These are phyloP conservation scores for Penicillium sp. DNA, from an alignment of 2,329 filamentous ascomycete species.

Conservation along the genomic window DNA sequence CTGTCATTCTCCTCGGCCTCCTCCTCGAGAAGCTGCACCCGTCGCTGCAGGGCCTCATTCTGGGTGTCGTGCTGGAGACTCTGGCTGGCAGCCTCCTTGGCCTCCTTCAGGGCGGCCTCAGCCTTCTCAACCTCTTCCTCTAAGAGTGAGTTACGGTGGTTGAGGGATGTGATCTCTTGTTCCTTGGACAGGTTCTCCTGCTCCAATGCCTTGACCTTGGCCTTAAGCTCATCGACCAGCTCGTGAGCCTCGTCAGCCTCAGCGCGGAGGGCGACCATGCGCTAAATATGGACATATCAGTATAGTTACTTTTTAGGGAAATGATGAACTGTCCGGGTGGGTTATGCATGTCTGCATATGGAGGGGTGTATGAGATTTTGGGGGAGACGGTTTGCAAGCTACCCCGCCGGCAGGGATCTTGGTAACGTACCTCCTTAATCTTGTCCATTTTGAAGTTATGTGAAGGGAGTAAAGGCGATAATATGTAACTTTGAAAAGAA, in stretches of 20 bases:
- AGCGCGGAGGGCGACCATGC: slow-evolving; percentile 90
- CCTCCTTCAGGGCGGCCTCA: slow-evolving; percentile 75
- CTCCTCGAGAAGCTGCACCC: slow-evolving; percentile 93
- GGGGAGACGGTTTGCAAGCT: slow-evolving; percentile 32
- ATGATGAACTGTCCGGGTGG: slow-evolving; percentile 21
- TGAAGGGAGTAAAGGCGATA: slow-evolving; percentile 18
- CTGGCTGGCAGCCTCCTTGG: slow-evolving; percentile 81
- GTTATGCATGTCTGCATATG: slow-evolving; percentile 15
- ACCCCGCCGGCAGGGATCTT: slow-evolving; percentile 38
- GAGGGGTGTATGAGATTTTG: slow-evolving; percentile 22
- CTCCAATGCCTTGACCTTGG: slow-evolving; percentile 83
- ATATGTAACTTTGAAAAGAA: slow-evolving; percentile 32
- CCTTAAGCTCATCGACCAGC: slow-evolving; percentile 82
- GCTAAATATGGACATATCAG: slow-evolving; percentile 52
- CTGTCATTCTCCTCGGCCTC: slow-evolving; percentile 96
- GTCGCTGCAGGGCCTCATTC: slow-evolving; percentile 86
- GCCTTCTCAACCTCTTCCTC: slow-evolving; percentile 91
- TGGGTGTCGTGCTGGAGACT: slow-evolving; percentile 78
- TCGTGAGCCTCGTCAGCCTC: slow-evolving; percentile 81
- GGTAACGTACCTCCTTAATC: slow-evolving; percentile 75
- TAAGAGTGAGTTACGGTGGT: slow-evolving; percentile 90
- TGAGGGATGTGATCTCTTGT: slow-evolving; percentile 94
- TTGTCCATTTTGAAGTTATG: slow-evolving; percentile 65
- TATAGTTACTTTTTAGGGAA: slow-evolving; percentile 2
- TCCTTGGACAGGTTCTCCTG: slow-evolving; percentile 95